These are phyloP conservation scores for Boletus reticuloceps DNA, from an alignment of 768 basidiomycete genomes.

Conservation along the genomic window DNA sequence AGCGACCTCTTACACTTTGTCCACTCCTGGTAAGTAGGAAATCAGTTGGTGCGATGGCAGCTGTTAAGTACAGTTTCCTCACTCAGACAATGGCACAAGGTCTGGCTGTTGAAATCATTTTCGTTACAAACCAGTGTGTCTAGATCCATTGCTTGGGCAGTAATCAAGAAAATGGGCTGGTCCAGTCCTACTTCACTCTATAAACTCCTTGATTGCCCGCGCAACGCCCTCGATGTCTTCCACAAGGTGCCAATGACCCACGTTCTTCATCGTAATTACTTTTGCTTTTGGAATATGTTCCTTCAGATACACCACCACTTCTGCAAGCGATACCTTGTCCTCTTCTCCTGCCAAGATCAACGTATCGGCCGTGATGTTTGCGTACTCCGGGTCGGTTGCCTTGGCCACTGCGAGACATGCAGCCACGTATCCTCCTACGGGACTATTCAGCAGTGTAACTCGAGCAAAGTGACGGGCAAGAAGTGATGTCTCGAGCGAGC, in stretches of 20 bases:
- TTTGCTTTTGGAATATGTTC: not conserved
- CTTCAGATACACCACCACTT: not conserved
- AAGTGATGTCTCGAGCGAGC: not conserved
- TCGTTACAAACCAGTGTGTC: not conserved
- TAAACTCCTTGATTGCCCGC: not conserved
- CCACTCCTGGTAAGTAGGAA: too few relatives aligned
- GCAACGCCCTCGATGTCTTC: slow-evolving; percentile 6
- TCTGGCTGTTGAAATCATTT: too few relatives aligned
- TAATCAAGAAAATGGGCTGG: too few relatives aligned
- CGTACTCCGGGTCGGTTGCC: not conserved
- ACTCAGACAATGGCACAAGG: too few relatives aligned
- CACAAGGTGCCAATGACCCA: slow-evolving; percentile 2
- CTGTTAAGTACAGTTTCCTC: too few relatives aligned
- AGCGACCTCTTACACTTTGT: too few relatives aligned
- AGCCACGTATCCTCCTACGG: not conserved
- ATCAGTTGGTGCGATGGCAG: too few relatives aligned
- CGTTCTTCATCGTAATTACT: not conserved
- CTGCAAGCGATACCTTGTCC: not conserved
- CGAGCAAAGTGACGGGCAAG: slow-evolving; percentile 1
- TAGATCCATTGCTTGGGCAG: too few relatives aligned
- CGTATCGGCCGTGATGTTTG: not conserved
- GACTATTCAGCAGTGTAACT: not conserved
- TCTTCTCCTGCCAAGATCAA: slow-evolving; percentile 3
- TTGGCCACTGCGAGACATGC: not conserved
- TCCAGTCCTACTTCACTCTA: not conserved